These are phyloP conservation scores for Colletotrichum melonis DNA, from an alignment of 2,329 filamentous ascomycete species.

Conservation along the genomic window DNA sequence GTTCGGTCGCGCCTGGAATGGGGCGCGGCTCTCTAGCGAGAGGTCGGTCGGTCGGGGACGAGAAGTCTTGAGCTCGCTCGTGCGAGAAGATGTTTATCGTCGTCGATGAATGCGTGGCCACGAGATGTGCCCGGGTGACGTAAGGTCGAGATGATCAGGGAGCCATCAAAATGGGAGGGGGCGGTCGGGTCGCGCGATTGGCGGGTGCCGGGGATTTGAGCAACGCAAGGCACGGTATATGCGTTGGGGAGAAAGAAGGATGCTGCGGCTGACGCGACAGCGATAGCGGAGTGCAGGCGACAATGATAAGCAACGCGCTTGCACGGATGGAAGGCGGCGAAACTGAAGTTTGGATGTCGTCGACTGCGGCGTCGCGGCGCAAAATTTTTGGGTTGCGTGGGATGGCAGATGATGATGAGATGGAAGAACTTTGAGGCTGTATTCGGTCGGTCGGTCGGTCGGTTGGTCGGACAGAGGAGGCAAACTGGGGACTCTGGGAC, in stretches of 20 bases:
- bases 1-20: slow-evolving; percentile 36
- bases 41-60: slow-evolving; percentile 34
- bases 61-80: slow-evolving; percentile 13
- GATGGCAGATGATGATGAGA: slow-evolving; percentile 30
- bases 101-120: slow-evolving; percentile 29
- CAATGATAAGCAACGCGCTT: slow-evolving; percentile 17
- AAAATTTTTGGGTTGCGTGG: slow-evolving; percentile 28
- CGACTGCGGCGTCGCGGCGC: slow-evolving; percentile 30
- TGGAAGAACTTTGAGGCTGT: slow-evolving; percentile 37
- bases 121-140: slow-evolving; percentile 34
- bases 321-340: neutral
- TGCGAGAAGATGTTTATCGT: slow-evolving; percentile 11
- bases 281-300: slow-evolving; percentile 24
- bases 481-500: slow-evolving; percentile 22
- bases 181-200: slow-evolving; percentile 37
- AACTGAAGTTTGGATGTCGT: neutral
- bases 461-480: slow-evolving; percentile 34
- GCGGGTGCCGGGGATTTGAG: slow-evolving; percentile 32
- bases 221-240: slow-evolving; percentile 31
- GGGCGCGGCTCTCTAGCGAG: slow-evolving; percentile 32
- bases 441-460: slow-evolving; percentile 23
- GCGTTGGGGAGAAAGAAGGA: slow-evolving; percentile 12
- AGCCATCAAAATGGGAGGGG: slow-evolving; percentile 38
- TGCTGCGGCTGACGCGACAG: slow-evolving; percentile 27
- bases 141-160: slow-evolving; percentile 33